A percentile compares a stretch with the other conserved stretches of the same genome.
Evolutionary conservation across 2,329 filamentous ascomycete genomes (phyloP).

Genomic region (Sporothrix protearum): DNA sequence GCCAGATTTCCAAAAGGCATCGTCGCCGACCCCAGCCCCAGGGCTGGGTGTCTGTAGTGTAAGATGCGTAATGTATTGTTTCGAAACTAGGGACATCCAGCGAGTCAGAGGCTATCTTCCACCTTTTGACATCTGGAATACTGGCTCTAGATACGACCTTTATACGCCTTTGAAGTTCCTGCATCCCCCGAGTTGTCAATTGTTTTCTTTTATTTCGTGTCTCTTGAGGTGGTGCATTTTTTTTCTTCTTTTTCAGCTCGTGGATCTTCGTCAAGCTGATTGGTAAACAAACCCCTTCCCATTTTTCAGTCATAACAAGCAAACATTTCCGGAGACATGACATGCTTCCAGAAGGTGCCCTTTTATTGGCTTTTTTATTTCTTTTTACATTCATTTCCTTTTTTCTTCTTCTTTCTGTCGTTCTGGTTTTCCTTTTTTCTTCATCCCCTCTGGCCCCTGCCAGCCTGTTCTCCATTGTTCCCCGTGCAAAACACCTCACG

Average conservation of each 20-base stretch:
- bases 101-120: not conserved
- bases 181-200: not conserved
- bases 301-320: not conserved
- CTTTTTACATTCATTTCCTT: not conserved
- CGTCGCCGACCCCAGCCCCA: not conserved
- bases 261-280: not conserved
- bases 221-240: not conserved
- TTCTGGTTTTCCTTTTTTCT: not conserved
- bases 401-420: not conserved
- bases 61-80: slow-evolving; percentile 8
- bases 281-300: not conserved
- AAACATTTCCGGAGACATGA: not conserved
- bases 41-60: not conserved
- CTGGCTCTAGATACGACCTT: not conserved
- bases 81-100: not conserved
- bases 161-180: not conserved
- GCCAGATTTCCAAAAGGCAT: not conserved
- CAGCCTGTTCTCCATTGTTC: not conserved
- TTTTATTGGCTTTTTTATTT: not conserved
- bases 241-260: not conserved
- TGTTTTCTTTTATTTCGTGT: not conserved
- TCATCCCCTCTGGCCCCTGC: slow-evolving; percentile 2
- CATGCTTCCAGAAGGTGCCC: not conserved
- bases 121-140: not conserved
- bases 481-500: not conserved